phyloP scores from a whole-genome alignment of 2,329 filamentous ascomycete genomes.

The Aspergillus ochraceoroseus region DNA sequence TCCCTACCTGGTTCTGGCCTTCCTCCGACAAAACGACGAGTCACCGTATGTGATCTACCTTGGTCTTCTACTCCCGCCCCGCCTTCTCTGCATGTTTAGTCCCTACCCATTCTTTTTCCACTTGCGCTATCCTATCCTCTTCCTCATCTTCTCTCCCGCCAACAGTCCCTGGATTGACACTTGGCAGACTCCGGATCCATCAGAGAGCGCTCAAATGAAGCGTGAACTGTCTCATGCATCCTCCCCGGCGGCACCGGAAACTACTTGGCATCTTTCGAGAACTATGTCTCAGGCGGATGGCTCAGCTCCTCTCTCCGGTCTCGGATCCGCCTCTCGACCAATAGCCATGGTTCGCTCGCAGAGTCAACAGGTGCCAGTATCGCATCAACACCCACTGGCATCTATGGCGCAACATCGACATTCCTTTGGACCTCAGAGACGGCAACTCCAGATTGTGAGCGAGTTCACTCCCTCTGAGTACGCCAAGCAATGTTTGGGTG shows the following conservation, averaged over 20 bases:
- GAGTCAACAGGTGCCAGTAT: slow-evolving; percentile 36
- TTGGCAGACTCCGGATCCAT: slow-evolving; percentile 41
- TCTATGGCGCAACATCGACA: slow-evolving; percentile 30
- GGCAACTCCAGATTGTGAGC: slow-evolving; percentile 36
- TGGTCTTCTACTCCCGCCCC: slow-evolving; percentile 36
- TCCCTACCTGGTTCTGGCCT: slow-evolving; percentile 39
- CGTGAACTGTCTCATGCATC: slow-evolving; percentile 31
- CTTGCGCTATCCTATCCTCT: slow-evolving; percentile 20
- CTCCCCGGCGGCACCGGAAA: slow-evolving; percentile 26
- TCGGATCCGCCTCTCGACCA: slow-evolving; percentile 29
- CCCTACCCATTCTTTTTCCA: slow-evolving; percentile 24
- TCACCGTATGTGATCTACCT: slow-evolving; percentile 44
- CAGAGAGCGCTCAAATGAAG: slow-evolving; percentile 30
- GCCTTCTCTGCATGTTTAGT: slow-evolving; percentile 22
- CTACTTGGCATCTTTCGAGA: slow-evolving; percentile 23
- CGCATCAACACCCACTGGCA: slow-evolving; percentile 27
- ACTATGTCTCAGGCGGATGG: slow-evolving; percentile 28
- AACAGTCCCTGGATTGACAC: slow-evolving; percentile 40
- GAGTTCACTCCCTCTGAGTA: slow-evolving; percentile 44
- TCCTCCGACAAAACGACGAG: slow-evolving; percentile 42
- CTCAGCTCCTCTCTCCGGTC: slow-evolving; percentile 23
- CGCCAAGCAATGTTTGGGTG: slow-evolving; percentile 36
- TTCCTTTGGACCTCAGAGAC: slow-evolving; percentile 30
- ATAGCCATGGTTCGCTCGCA: slow-evolving; percentile 39
- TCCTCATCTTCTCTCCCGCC: slow-evolving; percentile 25